A percentile compares a stretch with the other conserved stretches of the same genome.
Conservation (phyloP, 306 rosid genomes). For the Begonia loranthoides region DNA sequence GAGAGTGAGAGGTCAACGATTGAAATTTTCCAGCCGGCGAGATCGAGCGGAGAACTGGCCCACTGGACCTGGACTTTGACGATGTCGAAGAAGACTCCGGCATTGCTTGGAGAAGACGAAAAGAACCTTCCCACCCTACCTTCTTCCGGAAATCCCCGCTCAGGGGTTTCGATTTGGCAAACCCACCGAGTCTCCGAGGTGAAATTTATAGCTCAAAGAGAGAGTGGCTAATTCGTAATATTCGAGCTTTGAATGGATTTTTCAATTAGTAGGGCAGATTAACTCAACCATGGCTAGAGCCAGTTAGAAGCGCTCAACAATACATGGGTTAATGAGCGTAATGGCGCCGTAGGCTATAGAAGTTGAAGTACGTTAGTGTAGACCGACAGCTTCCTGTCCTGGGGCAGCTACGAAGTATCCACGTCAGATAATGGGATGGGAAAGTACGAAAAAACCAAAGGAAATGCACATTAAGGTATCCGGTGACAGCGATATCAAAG, state of each 20-base stretch:
- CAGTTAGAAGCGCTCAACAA: neutral
- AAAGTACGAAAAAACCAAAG: no score
- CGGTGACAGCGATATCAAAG: no score
- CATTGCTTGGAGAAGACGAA: constrained; percentile 18
- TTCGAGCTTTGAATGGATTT: neutral
- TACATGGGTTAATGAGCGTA: constrained; percentile 13
- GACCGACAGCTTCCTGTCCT: no score
- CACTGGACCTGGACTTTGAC: constrained; percentile 40
- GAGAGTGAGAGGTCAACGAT: constrained; percentile 17
- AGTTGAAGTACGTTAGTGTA: constrained; percentile 6
- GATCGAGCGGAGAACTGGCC: constrained; percentile 58
- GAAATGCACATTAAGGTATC: no score
- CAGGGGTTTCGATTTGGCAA: constrained; percentile 80
- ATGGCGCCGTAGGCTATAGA: constrained; percentile 39
- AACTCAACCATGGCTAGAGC: constrained; percentile 26
- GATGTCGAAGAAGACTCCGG: constrained; percentile 27
- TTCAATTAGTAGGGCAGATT: neutral
- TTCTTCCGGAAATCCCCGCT: constrained; percentile 34
- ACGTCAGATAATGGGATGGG: no score
- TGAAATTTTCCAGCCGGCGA: constrained; percentile 64
- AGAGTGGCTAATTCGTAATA: constrained; percentile 21
- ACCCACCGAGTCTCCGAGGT: constrained; percentile 71
- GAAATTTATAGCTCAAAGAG: constrained; percentile 30
- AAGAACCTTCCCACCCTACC: neutral
- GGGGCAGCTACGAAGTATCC: no score